Base-by-base conservation (phyloP, 352 stramenopile species). In the Globisporangium cederbergense region DNA sequence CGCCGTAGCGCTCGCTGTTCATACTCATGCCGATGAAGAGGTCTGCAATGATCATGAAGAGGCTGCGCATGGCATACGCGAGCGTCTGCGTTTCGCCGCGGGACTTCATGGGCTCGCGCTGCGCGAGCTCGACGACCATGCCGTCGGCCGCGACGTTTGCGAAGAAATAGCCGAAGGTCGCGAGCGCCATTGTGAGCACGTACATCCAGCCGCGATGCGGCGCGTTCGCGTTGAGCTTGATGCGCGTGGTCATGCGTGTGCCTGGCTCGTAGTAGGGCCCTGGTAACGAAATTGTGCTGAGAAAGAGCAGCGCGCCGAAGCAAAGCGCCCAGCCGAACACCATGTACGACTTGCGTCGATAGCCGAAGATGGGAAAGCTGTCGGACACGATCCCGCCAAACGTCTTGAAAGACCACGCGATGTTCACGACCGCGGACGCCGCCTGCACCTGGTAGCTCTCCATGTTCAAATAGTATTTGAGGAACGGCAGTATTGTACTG, bases 81-180 rank as follows among this genome's bases (percentile, higher is more conserved):
- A 73, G 67, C 40, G 82, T 78, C 62, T 93, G 85, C 18, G 76
- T 85, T 40, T 80, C 72, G 53, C 85, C 85, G 32, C 83, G 79
- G 2, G 65, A 73, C 4, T 58, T 47, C 25, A 90, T 65, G 11
- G 83, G 75, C 45, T 94, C 86, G 28, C 85, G 71, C 50, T 94
- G 83, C 0, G 75, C 78, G 28, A 89, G 65, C 54, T 93, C 81
- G 30, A 97, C 82, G 43, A 91, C 70, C 55, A 95, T 77, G 0
- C 80, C 90, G 70, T 97, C 90, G 16, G 84, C 80, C 30, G 88
- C 81, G 0, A 95, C 82, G 70, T 96, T 93, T 4, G 89, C 86
- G 56, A 96, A 78, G 40, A 97, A 89, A 56, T 93, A 96, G 1
- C 90, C 90, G 13, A 96, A 69, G 22, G 85, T 96, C 0, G 87